Percentiles rank a stretch among this genome's conserved stretches.
phyloP scores from a whole-genome alignment of 352 stramenopile species.

The Phytophthora crassamura region DNA sequence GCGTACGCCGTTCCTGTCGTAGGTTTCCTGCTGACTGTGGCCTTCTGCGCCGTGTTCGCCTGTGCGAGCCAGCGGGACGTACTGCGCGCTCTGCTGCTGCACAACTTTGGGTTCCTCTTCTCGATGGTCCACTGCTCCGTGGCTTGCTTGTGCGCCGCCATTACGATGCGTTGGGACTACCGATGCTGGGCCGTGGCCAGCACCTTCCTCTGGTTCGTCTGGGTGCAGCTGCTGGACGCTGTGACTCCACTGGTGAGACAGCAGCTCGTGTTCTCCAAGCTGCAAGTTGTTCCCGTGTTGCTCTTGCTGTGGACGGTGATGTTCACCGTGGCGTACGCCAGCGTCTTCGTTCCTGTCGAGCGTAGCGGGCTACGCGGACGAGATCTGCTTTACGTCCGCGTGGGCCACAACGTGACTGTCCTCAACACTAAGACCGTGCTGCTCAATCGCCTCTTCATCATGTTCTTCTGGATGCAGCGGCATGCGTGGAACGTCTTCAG shows the following conservation, averaged over 20 bases:
- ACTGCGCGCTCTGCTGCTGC: constrained; percentile 22
- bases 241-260: constrained; percentile 32
- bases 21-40: constrained; percentile 11
- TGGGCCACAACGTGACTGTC: constrained; percentile 29
- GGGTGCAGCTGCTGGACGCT: constrained; percentile 38
- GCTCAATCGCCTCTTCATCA: constrained; percentile 50
- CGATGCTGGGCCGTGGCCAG: constrained; percentile 34
- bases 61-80: constrained; percentile 39
- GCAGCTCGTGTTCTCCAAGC: constrained; percentile 30
- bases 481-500: constrained; percentile 41
- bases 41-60: constrained; percentile 17
- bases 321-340: constrained; percentile 32
- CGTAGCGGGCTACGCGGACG: constrained; percentile 35
- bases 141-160: constrained; percentile 27
- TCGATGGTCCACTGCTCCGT: constrained; percentile 40
- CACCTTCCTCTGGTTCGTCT: constrained; percentile 41
- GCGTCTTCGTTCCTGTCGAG: constrained; percentile 36
- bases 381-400: constrained; percentile 30
- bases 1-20: constrained; percentile 3
- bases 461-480: constrained; percentile 50
- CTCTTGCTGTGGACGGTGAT: constrained; percentile 24
- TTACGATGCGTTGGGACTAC: constrained; percentile 40
- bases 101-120: constrained; percentile 52
- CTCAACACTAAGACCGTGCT: constrained; percentile 50
- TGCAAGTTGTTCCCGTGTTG: constrained; percentile 30